phyloP scores from a whole-genome alignment of 2,329 filamentous ascomycete genomes.

The Talaromyces amestolkiae region DNA sequence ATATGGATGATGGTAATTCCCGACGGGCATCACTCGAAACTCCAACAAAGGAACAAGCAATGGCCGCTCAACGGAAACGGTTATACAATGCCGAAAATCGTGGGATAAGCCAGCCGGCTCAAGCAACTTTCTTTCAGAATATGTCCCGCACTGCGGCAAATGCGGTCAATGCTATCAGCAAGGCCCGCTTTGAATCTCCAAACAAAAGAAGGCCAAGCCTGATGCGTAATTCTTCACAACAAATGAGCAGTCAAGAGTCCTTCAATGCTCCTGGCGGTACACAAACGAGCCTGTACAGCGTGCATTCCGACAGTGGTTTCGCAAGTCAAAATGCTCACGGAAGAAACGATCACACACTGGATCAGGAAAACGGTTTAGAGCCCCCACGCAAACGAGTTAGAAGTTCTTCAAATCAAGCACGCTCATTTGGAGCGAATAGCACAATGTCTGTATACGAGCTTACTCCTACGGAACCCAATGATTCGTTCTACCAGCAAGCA shows the following conservation, averaged over 20 bases:
- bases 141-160: constrained; percentile 91
- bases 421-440: constrained; percentile 35
- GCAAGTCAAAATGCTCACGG: constrained; percentile 55
- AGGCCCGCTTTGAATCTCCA: constrained; percentile 88
- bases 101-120: constrained; percentile 58
- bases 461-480: constrained; percentile 47
- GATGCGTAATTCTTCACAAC: constrained; percentile 62
- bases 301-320: constrained; percentile 72
- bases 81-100: constrained; percentile 81
- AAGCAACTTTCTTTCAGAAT: constrained; percentile 94
- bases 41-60: constrained; percentile 96
- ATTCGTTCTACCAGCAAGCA: constrained; percentile 47
- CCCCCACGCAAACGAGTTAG: constrained; percentile 77
- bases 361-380: constrained; percentile 61
- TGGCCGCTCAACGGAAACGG: constrained; percentile 90
- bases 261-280: constrained; percentile 70
- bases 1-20: constrained; percentile 57
- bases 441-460: constrained; percentile 41
- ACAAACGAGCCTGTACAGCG: constrained; percentile 70
- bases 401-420: constrained; percentile 52
- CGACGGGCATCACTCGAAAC: constrained; percentile 80
- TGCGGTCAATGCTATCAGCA: constrained; percentile 93
- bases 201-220: constrained; percentile 66
- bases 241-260: constrained; percentile 59
- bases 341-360: constrained; percentile 45